Percentiles rank a stretch among this genome's conserved stretches.
These are phyloP conservation scores for Rhizopus arrhizus DNA, from an alignment of 371 early-diverging fungal genomes.

Conservation along the genomic window DNA sequence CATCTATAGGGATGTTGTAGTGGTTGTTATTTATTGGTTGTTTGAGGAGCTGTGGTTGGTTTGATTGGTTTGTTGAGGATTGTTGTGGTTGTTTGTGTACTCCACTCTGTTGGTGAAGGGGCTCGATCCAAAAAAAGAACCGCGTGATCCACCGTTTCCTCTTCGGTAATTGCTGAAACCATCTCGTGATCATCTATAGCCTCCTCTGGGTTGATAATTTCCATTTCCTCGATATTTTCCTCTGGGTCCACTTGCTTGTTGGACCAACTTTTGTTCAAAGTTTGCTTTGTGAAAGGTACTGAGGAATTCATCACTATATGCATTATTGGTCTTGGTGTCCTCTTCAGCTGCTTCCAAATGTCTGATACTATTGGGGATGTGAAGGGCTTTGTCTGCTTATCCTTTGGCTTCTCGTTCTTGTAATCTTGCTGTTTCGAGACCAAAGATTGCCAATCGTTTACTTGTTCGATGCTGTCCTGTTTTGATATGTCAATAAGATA, in stretches of 20 bases:
- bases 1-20: constrained; percentile 14
- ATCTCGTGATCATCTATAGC: background rate
- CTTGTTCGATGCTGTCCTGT: no score
- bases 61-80: constrained; percentile 4
- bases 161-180: background rate
- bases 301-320: constrained; percentile 1
- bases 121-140: constrained; percentile 4
- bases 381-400: background rate
- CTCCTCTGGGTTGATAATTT: background rate
- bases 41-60: constrained; percentile 1
- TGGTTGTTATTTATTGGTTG: constrained; percentile 4
- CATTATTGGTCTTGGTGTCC: background rate
- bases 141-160: constrained; percentile 5
- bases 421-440: constrained; percentile 4
- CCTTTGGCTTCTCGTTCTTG: constrained; percentile 8
- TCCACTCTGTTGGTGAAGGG: background rate
- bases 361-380: constrained; percentile 5
- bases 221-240: background rate
- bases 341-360: constrained; percentile 3
- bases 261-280: constrained; percentile 3
- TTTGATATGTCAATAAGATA: no score
- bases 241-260: background rate
- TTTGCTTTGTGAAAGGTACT: background rate
- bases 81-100: background rate
- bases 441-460: constrained; percentile 10